Percentiles rank a stretch among this genome's conserved stretches.
Conservation (phyloP, 164 flowering plant genomes). For the Annona squamosa region DNA sequence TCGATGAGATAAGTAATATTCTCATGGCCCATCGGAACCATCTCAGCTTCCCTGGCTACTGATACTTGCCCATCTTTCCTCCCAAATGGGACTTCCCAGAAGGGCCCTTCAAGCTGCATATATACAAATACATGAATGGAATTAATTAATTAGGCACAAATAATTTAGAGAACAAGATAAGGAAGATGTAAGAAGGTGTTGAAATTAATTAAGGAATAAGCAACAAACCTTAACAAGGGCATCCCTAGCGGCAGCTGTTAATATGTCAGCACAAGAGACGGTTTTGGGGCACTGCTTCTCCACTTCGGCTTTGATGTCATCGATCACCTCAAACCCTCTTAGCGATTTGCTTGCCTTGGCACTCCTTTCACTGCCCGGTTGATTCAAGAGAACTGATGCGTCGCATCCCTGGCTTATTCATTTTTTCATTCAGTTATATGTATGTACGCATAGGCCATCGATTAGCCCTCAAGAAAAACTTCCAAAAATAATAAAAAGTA, state of each 20-base stretch:
- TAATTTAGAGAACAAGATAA: background rate
- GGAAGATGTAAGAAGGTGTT: background rate
- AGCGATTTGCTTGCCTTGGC: conserved; percentile 46
- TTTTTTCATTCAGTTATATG: too few species aligned
- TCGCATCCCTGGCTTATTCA: conserved; percentile 60
- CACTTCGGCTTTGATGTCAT: conserved; percentile 55
- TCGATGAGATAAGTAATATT: conserved; percentile 42
- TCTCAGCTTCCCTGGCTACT: conserved; percentile 39
- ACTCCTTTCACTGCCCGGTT: conserved; percentile 50
- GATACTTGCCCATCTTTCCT: conserved; percentile 66
- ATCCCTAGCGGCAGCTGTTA: conserved; percentile 67
- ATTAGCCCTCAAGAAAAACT: too few species aligned
- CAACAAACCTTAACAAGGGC: conserved; percentile 29
- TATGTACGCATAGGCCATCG: too few species aligned
- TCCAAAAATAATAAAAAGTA: too few species aligned
- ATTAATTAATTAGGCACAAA: background rate
- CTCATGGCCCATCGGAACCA: conserved; percentile 60
- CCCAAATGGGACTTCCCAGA: conserved; percentile 61
- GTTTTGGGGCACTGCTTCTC: conserved; percentile 62
- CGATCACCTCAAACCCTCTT: conserved; percentile 63
- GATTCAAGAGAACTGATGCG: conserved; percentile 56
- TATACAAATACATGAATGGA: background rate
- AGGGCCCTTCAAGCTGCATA: conserved; percentile 42
- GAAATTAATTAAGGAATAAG: background rate
- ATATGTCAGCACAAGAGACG: conserved; percentile 83